A percentile compares a stretch with the other conserved stretches of the same genome.
Evolutionary conservation across 169 alveolate genomes (phyloP).

Genomic region (Plasmodium relictum): DNA sequence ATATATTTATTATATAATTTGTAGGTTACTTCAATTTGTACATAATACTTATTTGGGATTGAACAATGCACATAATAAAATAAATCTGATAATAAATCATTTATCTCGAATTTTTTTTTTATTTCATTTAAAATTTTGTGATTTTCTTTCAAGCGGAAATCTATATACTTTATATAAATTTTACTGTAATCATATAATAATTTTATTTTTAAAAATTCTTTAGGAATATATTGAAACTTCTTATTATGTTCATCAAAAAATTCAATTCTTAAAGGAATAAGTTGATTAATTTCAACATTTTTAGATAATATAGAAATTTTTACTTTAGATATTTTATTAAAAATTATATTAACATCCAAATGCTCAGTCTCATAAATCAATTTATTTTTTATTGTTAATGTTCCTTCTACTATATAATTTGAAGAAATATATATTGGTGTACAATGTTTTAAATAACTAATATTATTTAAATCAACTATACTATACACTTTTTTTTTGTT

Average conservation of each 20-base stretch:
- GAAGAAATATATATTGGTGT: constrained; percentile 27
- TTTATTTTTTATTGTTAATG: constrained; percentile 12
- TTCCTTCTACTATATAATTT: constrained; percentile 4
- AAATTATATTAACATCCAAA: neutral
- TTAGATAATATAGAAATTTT: constrained; percentile 9
- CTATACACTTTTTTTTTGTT: neutral
- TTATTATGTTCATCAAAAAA: constrained; percentile 25
- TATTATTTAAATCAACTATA: neutral
- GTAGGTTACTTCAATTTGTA: constrained; percentile 66
- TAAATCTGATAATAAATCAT: constrained; percentile 16
- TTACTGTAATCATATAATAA: constrained; percentile 23
- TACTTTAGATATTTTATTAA: constrained; percentile 22
- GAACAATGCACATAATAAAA: constrained; percentile 24
- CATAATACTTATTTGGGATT: constrained; percentile 35
- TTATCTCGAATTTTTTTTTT: neutral
- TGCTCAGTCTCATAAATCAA: constrained; percentile 21
- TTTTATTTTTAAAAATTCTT: constrained; percentile 15
- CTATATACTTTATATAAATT: constrained; percentile 14
- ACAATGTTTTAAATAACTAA: neutral
- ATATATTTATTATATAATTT: constrained; percentile 5
- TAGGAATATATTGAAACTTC: constrained; percentile 27
- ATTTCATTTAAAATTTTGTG: neutral
- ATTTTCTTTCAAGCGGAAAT: neutral
- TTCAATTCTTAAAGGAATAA: constrained; percentile 18
- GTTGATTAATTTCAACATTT: constrained; percentile 5